Base-by-base conservation (phyloP, 2,329 filamentous ascomycete genomes). In the Monascus ruber region DNA sequence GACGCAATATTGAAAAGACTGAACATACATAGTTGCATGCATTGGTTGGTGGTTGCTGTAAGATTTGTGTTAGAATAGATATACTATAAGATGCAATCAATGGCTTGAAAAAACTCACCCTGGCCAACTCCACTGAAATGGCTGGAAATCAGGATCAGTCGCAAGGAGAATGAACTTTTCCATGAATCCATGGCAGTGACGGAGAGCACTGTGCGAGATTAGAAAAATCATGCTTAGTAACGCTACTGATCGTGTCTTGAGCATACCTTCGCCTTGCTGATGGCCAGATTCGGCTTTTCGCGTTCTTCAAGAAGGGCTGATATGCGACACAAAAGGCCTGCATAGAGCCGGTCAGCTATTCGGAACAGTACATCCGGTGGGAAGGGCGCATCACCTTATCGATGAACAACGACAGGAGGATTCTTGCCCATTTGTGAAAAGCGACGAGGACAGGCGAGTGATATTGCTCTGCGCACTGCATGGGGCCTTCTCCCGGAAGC, bases 61-160 rank as follows among this genome's bases (percentile, higher is more conserved):
- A 6, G 10, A 10, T 29, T 10, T 6, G 28, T 29, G 17, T 17
- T 17, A 17, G 17, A 17, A 17, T 17, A 17, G 17, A 17, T 17
- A 17, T 17, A 17, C 17, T 17, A 17, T 17, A 17, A 17, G 17
- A 17, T 17, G 17, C 17, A 37, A 26, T n/a, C 7, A 34, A 56
- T 38, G 52, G 51, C 34, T 27, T 10, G 10, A 28, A 7, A n/a
- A 31, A 9, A 39, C 55, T 47, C 44, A 60, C 56, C 65, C 64
- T 31, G 66, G 65, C 66, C 66, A 70, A 42, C 63, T 66, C 67
- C 67, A 70, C 35, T 67, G 63, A 35, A 70, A 69, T 0, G 65
- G 64, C 42, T 69, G 63, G 33, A 70, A 65, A 35, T 67, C 64
- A 17, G 65, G 59, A 44, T 69, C 66, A 3, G 63, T 65, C 4